Conservation (phyloP, 169 alveolate species). For the Plasmodium knowlesi region DNA sequence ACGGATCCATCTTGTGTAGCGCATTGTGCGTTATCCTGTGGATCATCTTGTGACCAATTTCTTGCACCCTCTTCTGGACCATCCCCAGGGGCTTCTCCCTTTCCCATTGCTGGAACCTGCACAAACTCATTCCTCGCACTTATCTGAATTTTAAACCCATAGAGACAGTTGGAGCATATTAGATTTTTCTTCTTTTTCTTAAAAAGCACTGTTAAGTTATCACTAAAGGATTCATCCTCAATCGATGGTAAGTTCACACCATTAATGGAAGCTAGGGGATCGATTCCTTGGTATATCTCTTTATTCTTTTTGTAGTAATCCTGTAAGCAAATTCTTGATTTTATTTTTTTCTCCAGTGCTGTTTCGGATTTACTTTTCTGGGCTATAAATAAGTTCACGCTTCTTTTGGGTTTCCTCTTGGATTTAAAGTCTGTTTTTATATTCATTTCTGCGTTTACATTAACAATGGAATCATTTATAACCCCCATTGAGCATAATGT, state of each 20-base stretch:
- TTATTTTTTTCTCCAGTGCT: slow-evolving; percentile 29
- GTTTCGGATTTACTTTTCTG: slow-evolving; percentile 24
- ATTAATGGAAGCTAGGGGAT: neutral
- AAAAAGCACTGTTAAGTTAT: slow-evolving; percentile 14
- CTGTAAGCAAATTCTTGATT: slow-evolving; percentile 39
- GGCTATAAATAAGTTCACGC: slow-evolving; percentile 12
- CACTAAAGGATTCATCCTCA: slow-evolving; percentile 50
- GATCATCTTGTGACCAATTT: neutral
- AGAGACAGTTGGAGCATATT: slow-evolving; percentile 61
- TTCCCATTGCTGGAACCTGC: neutral
- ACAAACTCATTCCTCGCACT: slow-evolving; percentile 5
- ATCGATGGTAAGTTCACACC: slow-evolving; percentile 49
- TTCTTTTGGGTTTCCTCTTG: slow-evolving; percentile 24
- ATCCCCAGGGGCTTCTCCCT: neutral
- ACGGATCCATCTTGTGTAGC: neutral
- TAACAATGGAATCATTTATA: neutral
- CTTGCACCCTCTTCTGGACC: neutral
- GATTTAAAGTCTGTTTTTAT: neutral
- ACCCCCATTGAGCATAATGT: neutral
- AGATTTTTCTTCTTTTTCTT: slow-evolving; percentile 45
- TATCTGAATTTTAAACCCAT: slow-evolving; percentile 63
- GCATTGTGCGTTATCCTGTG: neutral
- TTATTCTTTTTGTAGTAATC: slow-evolving; percentile 43
- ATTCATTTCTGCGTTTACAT: neutral
- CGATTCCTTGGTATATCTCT: slow-evolving; percentile 43